phyloP scores from a whole-genome alignment of 1,284 basidiomycete species.

The Apiotrichum mycotoxinovorans region DNA sequence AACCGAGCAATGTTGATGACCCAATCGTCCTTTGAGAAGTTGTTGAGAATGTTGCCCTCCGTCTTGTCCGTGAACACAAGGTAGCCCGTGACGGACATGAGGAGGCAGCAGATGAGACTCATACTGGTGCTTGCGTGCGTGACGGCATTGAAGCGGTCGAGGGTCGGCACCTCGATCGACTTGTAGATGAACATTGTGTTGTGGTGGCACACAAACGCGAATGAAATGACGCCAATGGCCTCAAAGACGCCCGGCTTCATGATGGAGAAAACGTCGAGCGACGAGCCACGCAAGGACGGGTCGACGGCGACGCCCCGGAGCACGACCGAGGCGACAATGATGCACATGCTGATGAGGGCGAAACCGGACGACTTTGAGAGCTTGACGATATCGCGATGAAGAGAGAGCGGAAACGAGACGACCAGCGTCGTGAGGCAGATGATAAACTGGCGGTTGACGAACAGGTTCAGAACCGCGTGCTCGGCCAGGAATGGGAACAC shows the following conservation, averaged over 20 bases:
- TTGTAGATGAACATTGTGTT: constrained; percentile 94
- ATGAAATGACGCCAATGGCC: constrained; percentile 91
- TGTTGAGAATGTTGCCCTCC: constrained; percentile 89
- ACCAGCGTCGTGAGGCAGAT: constrained; percentile 78
- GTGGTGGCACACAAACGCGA: constrained; percentile 85
- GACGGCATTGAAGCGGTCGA: constrained; percentile 79
- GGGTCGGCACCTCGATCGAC: constrained; percentile 82
- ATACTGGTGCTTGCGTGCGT: constrained; percentile 85
- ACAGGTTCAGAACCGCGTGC: constrained; percentile 68
- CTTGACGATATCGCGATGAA: constrained; percentile 97
- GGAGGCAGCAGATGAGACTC: constrained; percentile 73
- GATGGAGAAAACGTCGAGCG: constrained; percentile 63
- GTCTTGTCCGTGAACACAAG: constrained; percentile 92
- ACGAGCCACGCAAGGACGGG: constrained; percentile 66
- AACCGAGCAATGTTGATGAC: constrained; percentile 91
- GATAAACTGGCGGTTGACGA: constrained; percentile 83
- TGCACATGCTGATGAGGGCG: constrained; percentile 84
- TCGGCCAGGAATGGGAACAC: constrained; percentile 71
- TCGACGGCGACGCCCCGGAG: constrained; percentile 80
- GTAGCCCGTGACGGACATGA: constrained; percentile 86
- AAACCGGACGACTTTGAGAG: constrained; percentile 87
- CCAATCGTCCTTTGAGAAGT: constrained; percentile 73
- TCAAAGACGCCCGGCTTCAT: constrained; percentile 76
- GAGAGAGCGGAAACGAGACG: constrained; percentile 89
- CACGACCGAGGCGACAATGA: constrained; percentile 85